phyloP scores from a whole-genome alignment of 768 basidiomycete species.

The Russula earlei region DNA sequence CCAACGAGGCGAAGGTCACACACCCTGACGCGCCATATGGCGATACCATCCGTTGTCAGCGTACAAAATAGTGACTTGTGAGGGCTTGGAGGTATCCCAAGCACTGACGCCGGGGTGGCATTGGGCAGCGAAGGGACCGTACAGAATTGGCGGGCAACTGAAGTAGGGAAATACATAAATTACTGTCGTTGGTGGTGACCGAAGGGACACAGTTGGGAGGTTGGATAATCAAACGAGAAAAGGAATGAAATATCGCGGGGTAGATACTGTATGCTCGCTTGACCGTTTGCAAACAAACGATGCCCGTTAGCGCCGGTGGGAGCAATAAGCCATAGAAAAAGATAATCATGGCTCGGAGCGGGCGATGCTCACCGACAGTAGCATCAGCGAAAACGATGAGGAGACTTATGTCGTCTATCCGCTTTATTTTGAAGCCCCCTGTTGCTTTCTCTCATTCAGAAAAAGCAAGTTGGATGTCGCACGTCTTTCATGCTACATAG shows the following conservation, averaged over 20 bases:
- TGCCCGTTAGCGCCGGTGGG: slow-evolving; percentile 4
- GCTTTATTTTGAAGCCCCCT: slow-evolving; percentile 98
- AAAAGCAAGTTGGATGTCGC: slow-evolving; percentile 89
- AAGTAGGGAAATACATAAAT: slow-evolving; percentile 79
- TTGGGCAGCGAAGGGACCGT: slow-evolving; percentile 62
- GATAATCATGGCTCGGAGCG: neutral
- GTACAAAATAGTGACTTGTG: slow-evolving; percentile 72
- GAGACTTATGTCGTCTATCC: slow-evolving; percentile 94
- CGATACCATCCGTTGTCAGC: slow-evolving; percentile 58
- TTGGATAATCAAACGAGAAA: too few species aligned
- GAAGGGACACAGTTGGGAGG: too few species aligned
- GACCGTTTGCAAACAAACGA: slow-evolving; percentile 43
- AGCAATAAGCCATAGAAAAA: neutral
- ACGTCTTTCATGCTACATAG: too few species aligned
- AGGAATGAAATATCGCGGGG: too few species aligned
- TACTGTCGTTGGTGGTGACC: neutral
- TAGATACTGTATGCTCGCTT: slow-evolving; percentile 98
- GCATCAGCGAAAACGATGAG: slow-evolving; percentile 93
- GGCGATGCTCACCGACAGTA: slow-evolving; percentile 59
- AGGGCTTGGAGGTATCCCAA: slow-evolving; percentile 54
- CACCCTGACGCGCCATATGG: slow-evolving; percentile 78
- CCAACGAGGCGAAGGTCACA: slow-evolving; percentile 11
- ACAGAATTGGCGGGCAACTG: slow-evolving; percentile 64
- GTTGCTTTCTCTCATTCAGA: slow-evolving; percentile 75
- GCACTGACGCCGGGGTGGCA: slow-evolving; percentile 44